These are phyloP conservation scores for Helotiales sp. DNA, from an alignment of 2,329 filamentous ascomycete genomes.

Conservation along the genomic window DNA sequence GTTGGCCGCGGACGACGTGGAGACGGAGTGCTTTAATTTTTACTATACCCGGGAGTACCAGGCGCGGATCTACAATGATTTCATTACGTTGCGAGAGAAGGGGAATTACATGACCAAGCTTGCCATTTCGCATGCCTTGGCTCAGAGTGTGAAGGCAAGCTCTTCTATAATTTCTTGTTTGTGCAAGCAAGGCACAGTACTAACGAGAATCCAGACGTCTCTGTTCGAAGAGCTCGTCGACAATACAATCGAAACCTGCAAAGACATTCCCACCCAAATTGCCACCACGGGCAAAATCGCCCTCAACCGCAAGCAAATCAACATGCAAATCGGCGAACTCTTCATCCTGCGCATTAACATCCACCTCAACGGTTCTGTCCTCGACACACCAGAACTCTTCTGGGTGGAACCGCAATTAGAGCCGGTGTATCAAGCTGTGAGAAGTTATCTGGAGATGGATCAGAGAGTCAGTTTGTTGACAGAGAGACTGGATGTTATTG, in stretches of 20 bases:
- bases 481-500: conserved; percentile 90
- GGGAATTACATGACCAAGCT: conserved; percentile 98
- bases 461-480: conserved; percentile 89
- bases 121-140: conserved; percentile 92
- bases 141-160: conserved; percentile 87
- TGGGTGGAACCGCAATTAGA: conserved; percentile 98
- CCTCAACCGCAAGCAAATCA: conserved; percentile 87
- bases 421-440: conserved; percentile 92
- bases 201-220: conserved; percentile 66
- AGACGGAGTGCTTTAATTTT: conserved; percentile 98
- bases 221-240: conserved; percentile 95
- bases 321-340: conserved; percentile 98
- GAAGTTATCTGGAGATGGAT: conserved; percentile 97
- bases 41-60: conserved; percentile 99
- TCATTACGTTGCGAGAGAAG: conserved; percentile 93
- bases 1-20: conserved; percentile 83
- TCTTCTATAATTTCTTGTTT: conserved; percentile 2
- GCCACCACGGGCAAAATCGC: conserved; percentile 91
- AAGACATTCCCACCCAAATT: conserved; percentile 91
- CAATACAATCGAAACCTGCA: conserved; percentile 90
- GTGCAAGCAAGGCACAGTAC: not conserved
- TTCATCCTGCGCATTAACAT: conserved; percentile 99
- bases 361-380: conserved; percentile 93
- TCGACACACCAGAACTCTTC: conserved; percentile 96
- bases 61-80: conserved; percentile 98